Base-by-base conservation (phyloP, 306 rosid genomes). In the Amphicarpaea edgeworthii region DNA sequence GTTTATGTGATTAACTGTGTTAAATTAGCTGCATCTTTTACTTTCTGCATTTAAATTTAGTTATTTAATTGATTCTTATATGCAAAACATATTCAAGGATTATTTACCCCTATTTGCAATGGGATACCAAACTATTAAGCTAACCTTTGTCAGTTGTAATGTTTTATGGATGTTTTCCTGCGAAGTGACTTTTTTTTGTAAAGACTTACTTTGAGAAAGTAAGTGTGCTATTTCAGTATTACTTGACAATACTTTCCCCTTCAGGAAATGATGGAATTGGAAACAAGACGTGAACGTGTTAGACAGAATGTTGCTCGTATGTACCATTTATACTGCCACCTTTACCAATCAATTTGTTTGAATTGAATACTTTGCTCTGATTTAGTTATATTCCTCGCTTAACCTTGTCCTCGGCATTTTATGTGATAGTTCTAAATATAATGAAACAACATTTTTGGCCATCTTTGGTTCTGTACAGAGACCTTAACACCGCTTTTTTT, bases 271-370 rank as follows among this genome's bases (percentile, higher is more conserved):
- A 72, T 77, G 69, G 93, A 90, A 42, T 55, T 95, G 86, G 97
- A 90, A 83, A 88, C 92, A 76, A 90, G 90, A 84, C 99, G 97
- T 61, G 96, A 95, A 80, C 92, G 60, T 19, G 87, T 95, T 45
- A 85, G 84, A 65, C 89, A 89, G 68, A 90, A 95, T 85, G 97
- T 95, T 85, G 92, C 92, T 72, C 75, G 99, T 95, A 95, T 68
- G 98, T 83, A 47, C 68, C 73, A 23, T 69, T 66, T 74, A 58
- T 41, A 21, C 61, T 80, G 58, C 37, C 26, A 16, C 64, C 50
- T 46, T 72, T 60, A 65, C n/a, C 49, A 19, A 68, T 68, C 21
- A 72, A 6, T 49, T 53, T 62, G 9, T 65, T 83, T 72, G 40
- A 68, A 80, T 78, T 72, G 20, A 68, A 76, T 80, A 28, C 30